These are phyloP conservation scores for Dothideomycetes sp. DNA, from an alignment of 2,329 filamentous ascomycete genomes.

Conservation along the genomic window DNA sequence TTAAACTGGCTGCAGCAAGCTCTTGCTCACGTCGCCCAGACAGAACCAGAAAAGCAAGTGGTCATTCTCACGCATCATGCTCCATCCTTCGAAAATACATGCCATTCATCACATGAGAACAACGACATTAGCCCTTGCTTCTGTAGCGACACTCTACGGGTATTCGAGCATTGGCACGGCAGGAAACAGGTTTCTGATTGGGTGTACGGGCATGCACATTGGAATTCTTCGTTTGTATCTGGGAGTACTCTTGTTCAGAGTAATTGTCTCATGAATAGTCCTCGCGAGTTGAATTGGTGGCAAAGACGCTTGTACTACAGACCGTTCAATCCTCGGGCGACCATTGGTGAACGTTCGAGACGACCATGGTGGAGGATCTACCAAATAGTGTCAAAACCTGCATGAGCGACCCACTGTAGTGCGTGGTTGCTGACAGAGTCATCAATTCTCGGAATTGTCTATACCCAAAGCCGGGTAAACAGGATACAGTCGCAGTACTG, in stretches of 20 bases:
- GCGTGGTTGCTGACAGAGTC: too few relatives aligned
- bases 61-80: conserved; percentile 48
- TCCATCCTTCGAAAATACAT: conserved; percentile 39
- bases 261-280: conserved; percentile 22
- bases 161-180: conserved; percentile 7
- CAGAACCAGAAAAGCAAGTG: conserved; percentile 17
- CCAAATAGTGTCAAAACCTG: too few relatives aligned
- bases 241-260: conserved; percentile 27
- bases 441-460: too few relatives aligned
- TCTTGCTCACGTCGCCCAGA: conserved; percentile 20
- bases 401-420: too few relatives aligned
- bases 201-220: conserved; percentile 44
- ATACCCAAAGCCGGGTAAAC: too few relatives aligned
- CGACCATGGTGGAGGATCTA: too few relatives aligned
- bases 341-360: background rate
- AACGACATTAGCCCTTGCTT: conserved; percentile 41
- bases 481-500: too few relatives aligned
- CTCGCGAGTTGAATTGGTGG: conserved; percentile 23
- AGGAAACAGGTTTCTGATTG: conserved; percentile 20
- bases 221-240: conserved; percentile 29
- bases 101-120: conserved; percentile 37
- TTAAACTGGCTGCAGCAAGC: conserved; percentile 41
- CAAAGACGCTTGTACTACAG: conserved; percentile 16
- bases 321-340: conserved; percentile 16
- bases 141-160: conserved; percentile 39